Base-by-base conservation (phyloP, 2,329 filamentous ascomycete species). In the Hymenoscyphus infarciens region DNA sequence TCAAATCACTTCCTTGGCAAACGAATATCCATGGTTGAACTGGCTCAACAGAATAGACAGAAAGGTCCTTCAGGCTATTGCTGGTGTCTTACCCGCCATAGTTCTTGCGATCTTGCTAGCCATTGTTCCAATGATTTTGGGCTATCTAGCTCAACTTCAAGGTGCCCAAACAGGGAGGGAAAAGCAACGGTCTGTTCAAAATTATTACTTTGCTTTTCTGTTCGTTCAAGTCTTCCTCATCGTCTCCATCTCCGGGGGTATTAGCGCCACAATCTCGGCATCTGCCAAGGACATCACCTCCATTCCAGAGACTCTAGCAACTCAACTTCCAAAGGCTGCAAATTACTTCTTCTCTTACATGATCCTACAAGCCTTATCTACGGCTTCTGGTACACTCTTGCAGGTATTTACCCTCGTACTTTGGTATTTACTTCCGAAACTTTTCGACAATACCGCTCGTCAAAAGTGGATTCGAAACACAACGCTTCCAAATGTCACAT, bases 331-430 rank as follows among this genome's bases (percentile, higher is more conserved):
- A 1, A 90, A 86, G 69, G 89, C 93, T 0, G 90, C 92, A 69
- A 97, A 97, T 74, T 99, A 98, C 76, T 99, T 98, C 80, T 98
- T 97, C 81, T 94, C 92, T 0, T 99, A 99, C 82, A 93, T 99
- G 87, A 89, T 97, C 73, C 87, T 99, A 10, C 95, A 98, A 72
- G 92, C 93, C 0, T 82, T 98, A 70, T 92, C 91, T 66, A 92
- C 91, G 66, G 97, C 92, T 75, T 94, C 94, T 1, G 92, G 90
- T 75, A 94, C 91, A 0, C 80, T 98, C 3, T 80, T 97, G 13
- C 95, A 98, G 72, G 84, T 96, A 27, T 86, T 85, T n/a, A 85
- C 87, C 3, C 82, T 99, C 3, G 73, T 92, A 55, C 81, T 88
- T 67, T 96, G 93, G 87, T 96, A 92, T 70, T 72, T 98, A 25